Conservation (phyloP, 2,329 filamentous ascomycete species). For the Ceratocystis cacaofunesta region DNA sequence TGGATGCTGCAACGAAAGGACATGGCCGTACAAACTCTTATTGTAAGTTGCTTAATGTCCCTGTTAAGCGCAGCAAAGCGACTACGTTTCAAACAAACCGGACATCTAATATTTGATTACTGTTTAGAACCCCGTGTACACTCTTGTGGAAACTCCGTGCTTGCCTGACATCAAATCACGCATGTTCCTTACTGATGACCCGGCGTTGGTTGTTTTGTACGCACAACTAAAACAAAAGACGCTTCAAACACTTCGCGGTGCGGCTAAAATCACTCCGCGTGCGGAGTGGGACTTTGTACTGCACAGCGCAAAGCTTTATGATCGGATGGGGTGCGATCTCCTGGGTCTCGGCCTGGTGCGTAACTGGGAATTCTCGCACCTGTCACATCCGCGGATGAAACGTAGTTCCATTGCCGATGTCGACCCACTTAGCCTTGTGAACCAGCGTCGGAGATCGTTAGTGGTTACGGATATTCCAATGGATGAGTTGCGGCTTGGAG, state of each 20-base stretch:
- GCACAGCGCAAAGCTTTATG: constrained; percentile 70
- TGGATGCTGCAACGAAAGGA: constrained; percentile 75
- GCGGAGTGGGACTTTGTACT: constrained; percentile 82
- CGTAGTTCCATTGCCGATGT: constrained; percentile 27
- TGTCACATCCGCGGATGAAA: constrained; percentile 27
- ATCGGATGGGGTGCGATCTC: constrained; percentile 85
- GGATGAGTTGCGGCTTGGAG: constrained; percentile 24
- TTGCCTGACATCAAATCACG: constrained; percentile 59
- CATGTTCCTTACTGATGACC: constrained; percentile 78
- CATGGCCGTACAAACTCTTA: constrained; percentile 68
- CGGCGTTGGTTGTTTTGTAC: constrained; percentile 76
- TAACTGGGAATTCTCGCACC: constrained; percentile 67
- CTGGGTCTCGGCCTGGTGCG: constrained; percentile 72
- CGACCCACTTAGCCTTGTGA: constrained; percentile 53
- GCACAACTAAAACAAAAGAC: constrained; percentile 69
- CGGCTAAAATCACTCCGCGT: constrained; percentile 60
- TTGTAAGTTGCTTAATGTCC: constrained; percentile 39
- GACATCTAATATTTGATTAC: neutral
- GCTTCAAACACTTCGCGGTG: constrained; percentile 70
- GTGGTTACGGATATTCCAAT: constrained; percentile 61
- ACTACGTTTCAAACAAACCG: too few relatives aligned
- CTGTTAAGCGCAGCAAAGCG: too few relatives aligned
- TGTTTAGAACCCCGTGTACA: constrained; percentile 57
- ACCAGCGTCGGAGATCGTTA: constrained; percentile 53
- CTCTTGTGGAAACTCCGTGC: constrained; percentile 52